Percentiles rank a stretch among this genome's conserved stretches.
Evolutionary conservation across 2,329 filamentous ascomycete species (phyloP).

Genomic region (Paradendryphiella salina): DNA sequence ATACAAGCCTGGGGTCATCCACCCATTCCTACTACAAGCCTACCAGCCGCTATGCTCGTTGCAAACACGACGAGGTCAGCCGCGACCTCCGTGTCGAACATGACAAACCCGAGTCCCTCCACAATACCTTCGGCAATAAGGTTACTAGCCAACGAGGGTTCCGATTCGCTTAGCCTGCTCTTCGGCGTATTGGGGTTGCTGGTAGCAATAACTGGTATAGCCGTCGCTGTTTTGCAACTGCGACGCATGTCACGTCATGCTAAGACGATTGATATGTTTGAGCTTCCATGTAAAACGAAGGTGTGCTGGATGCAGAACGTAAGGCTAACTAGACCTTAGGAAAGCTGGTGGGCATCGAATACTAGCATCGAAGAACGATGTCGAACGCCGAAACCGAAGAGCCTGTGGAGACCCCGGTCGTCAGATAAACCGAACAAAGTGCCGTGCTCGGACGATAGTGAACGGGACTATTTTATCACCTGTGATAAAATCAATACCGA

Average conservation of each 20-base stretch:
- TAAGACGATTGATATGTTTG: background rate
- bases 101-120: background rate
- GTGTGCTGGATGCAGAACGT: background rate
- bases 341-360: background rate
- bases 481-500: no score
- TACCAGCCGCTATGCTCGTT: background rate
- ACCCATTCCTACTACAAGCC: background rate
- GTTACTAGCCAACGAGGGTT: background rate
- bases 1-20: no score
- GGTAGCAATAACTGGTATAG: background rate
- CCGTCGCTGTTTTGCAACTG: constrained; percentile 6
- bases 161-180: background rate
- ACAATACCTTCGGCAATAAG: background rate
- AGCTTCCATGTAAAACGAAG: background rate
- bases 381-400: background rate
- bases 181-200: constrained; percentile 7
- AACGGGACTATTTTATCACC: no score
- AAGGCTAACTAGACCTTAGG: background rate
- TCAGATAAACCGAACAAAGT: no score
- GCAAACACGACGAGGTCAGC: background rate
- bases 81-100: background rate
- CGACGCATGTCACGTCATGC: background rate
- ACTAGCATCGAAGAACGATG: background rate
- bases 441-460: no score
- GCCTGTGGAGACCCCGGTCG: no score